Evolutionary conservation across 2,329 filamentous ascomycete genomes (phyloP).

Genomic region (Seiridium unicorne): DNA sequence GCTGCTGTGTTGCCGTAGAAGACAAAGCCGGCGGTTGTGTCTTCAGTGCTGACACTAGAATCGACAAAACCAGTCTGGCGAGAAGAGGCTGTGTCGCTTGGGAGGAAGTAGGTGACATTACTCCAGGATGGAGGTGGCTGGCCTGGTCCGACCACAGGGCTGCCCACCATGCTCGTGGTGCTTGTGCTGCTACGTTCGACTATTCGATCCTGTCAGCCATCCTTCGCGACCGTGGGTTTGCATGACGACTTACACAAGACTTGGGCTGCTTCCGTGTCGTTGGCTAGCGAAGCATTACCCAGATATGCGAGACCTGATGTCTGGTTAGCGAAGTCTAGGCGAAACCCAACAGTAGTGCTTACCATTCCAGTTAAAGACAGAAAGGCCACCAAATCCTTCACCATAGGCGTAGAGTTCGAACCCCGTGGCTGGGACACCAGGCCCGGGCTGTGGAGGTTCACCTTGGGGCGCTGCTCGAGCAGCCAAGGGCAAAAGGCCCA

Average conservation of each 20-base stretch:
- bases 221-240: no score
- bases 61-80: conserved; percentile 18
- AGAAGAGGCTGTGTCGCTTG: conserved; percentile 13
- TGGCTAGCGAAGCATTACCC: conserved; percentile 5
- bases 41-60: conserved; percentile 4
- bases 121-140: conserved; percentile 17
- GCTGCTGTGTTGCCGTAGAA: conserved; percentile 23
- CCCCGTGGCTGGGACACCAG: conserved; percentile 11
- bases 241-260: conserved; percentile 16
- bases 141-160: conserved; percentile 15
- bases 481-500: conserved; percentile 12
- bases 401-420: conserved; percentile 28
- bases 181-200: conserved; percentile 11
- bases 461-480: conserved; percentile 9
- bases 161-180: conserved; percentile 14
- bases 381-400: conserved; percentile 19
- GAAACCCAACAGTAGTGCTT: not conserved
- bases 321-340: not conserved
- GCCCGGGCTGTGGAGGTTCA: not conserved
- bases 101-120: conserved; percentile 22
- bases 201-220: not conserved
- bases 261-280: conserved; percentile 12
- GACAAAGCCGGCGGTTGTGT: conserved; percentile 18
- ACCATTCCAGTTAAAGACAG: conserved; percentile 22
- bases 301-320: conserved; percentile 11